Percentiles rank a stretch among this genome's conserved stretches.
These are phyloP conservation scores for Delonix regia DNA, from an alignment of 306 rosid species.

Conservation along the genomic window DNA sequence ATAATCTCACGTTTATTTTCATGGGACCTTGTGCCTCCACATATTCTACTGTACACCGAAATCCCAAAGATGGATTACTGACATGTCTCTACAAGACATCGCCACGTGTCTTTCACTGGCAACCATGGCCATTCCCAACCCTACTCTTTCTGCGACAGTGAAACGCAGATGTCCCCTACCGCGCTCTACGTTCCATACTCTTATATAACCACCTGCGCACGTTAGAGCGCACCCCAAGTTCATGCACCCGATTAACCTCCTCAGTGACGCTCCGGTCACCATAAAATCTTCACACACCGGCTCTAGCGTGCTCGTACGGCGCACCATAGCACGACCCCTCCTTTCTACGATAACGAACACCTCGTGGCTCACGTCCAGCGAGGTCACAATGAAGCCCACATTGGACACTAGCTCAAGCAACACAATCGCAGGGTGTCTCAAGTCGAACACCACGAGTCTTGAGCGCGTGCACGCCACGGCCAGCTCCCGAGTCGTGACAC, in stretches of 20 bases:
- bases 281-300: slow-evolving; percentile 52
- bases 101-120: slow-evolving; percentile 72
- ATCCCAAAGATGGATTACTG: slow-evolving; percentile 69
- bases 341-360: slow-evolving; percentile 53
- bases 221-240: slow-evolving; percentile 57
- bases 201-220: slow-evolving; percentile 43
- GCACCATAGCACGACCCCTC: slow-evolving; percentile 52
- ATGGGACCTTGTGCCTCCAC: background rate
- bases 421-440: slow-evolving; percentile 46
- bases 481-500: slow-evolving; percentile 47
- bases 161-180: slow-evolving; percentile 4
- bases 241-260: slow-evolving; percentile 62
- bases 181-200: slow-evolving; percentile 55
- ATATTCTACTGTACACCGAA: slow-evolving; percentile 53
- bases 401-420: slow-evolving; percentile 43
- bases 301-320: slow-evolving; percentile 47
- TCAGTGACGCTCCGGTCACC: slow-evolving; percentile 32
- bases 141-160: slow-evolving; percentile 30
- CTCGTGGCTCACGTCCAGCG: slow-evolving; percentile 56
- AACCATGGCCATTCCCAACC: slow-evolving; percentile 43
- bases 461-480: slow-evolving; percentile 76
- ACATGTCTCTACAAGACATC: slow-evolving; percentile 31
- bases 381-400: slow-evolving; percentile 48
- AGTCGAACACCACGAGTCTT: slow-evolving; percentile 51
- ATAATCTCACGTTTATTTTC: background rate